A percentile compares a stretch with the other conserved stretches of the same genome.
Conservation (phyloP, 257 asterid genomes). For the Knoxia roxburghii region DNA sequence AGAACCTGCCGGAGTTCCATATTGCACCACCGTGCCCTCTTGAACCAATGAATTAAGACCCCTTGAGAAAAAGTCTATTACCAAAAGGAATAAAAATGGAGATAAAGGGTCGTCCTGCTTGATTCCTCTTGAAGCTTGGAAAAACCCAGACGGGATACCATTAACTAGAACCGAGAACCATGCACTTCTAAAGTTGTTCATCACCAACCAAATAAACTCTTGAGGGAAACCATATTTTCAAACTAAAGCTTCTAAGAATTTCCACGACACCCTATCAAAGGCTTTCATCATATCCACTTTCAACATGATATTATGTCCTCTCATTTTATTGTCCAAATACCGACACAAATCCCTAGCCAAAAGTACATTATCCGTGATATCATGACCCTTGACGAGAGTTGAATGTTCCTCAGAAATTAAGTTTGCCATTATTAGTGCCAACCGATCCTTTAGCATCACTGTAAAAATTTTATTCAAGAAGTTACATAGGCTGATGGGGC, state of each 20-base stretch:
- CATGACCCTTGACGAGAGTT: not conserved
- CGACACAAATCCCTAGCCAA: not conserved
- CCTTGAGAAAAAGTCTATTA: not conserved
- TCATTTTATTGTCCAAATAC: not conserved
- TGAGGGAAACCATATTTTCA: not conserved
- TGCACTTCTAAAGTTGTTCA: not conserved
- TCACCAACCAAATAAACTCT: not conserved
- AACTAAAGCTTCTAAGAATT: not conserved
- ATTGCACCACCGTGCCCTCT: not conserved
- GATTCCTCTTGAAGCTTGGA: not conserved
- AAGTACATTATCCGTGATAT: not conserved
- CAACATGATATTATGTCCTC: not conserved
- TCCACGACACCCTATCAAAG: not conserved
- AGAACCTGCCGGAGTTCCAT: not conserved
- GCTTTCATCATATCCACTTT: too few species aligned
- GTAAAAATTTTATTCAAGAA: not conserved
- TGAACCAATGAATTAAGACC: not conserved
- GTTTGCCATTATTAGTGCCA: not conserved
- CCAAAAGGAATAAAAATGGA: not conserved
- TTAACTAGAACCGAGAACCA: not conserved
- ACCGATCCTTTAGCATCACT: not conserved
- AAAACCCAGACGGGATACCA: not conserved
- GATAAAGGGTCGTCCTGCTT: not conserved
- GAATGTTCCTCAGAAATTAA: not conserved
- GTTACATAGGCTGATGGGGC: not conserved